These are phyloP conservation scores for Diaporthe sp. DNA, from an alignment of 2,329 filamentous ascomycete species.

Conservation along the genomic window DNA sequence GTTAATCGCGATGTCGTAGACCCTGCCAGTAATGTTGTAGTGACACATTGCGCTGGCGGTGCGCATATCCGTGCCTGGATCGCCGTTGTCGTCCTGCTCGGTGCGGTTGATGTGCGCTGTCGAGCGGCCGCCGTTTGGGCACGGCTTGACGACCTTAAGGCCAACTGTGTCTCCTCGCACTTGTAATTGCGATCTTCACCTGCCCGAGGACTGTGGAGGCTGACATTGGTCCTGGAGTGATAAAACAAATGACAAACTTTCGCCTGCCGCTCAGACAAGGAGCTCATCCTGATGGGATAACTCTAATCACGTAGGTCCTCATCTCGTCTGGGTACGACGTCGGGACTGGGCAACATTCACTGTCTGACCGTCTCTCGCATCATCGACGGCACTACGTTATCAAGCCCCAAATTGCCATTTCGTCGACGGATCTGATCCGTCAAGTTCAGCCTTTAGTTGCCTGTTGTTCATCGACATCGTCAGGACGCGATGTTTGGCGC, in stretches of 20 bases:
- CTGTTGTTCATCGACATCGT: neutral
- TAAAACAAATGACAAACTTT: neutral
- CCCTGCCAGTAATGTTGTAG: conserved; percentile 49
- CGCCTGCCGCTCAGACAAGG: neutral
- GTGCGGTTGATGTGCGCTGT: conserved; percentile 54
- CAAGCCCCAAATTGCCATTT: no score
- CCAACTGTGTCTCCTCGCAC: conserved; percentile 52
- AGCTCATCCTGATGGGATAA: neutral
- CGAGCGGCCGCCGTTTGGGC: conserved; percentile 49
- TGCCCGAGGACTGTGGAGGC: neutral
- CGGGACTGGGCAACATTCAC: neutral
- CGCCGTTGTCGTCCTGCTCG: conserved; percentile 48
- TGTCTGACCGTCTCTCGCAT: neutral
- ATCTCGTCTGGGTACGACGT: neutral
- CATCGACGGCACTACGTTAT: neutral
- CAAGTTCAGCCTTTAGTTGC: neutral
- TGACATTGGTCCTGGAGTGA: neutral
- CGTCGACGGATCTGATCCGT: no score
- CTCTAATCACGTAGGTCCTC: neutral
- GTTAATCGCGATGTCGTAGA: conserved; percentile 30
- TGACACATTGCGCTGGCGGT: conserved; percentile 51
- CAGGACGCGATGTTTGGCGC: neutral
- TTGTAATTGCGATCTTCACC: conserved; percentile 58
- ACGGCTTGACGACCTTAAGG: conserved; percentile 49
- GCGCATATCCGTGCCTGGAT: conserved; percentile 51